Evolutionary conservation across 768 basidiomycete genomes (phyloP).

Genomic region (Tylopilus plumbeoviolaceoides): DNA sequence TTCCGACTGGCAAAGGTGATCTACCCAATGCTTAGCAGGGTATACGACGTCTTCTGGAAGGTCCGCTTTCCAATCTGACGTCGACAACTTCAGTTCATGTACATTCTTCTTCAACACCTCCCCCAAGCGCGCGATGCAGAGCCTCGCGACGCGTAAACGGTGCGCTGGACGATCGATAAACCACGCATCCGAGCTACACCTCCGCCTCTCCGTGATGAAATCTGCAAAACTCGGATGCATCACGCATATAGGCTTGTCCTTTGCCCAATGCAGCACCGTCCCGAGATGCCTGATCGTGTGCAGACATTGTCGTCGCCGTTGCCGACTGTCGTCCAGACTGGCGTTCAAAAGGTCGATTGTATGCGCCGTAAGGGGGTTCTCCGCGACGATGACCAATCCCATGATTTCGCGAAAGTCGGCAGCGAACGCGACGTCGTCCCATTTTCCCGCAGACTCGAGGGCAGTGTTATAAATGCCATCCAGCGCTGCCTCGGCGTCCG

Average conservation of each 20-base stretch:
- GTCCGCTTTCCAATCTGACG: constrained; percentile 7
- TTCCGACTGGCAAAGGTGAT: constrained; percentile 24
- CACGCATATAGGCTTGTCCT: constrained; percentile 26
- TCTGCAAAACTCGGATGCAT: constrained; percentile 34
- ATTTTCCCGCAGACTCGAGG: constrained; percentile 28
- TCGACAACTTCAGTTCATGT: constrained; percentile 19
- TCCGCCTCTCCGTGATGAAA: constrained; percentile 29
- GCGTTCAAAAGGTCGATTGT: constrained; percentile 28
- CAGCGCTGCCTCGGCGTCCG: constrained; percentile 25
- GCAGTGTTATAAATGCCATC: constrained; percentile 30
- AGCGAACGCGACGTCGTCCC: constrained; percentile 28
- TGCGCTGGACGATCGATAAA: constrained; percentile 25
- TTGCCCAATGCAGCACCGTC: constrained; percentile 26
- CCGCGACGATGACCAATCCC: constrained; percentile 28
- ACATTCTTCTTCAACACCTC: constrained; percentile 25
- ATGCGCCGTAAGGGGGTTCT: constrained; percentile 23
- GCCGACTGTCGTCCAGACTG: constrained; percentile 5
- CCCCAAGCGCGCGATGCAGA: constrained; percentile 21
- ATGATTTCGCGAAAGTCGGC: constrained; percentile 31
- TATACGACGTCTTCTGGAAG: constrained; percentile 27
- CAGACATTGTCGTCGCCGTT: constrained; percentile 23
- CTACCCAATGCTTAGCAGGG: constrained; percentile 26
- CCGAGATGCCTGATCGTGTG: constrained; percentile 29
- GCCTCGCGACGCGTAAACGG: constrained; percentile 20
- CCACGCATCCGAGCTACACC: constrained; percentile 28